phyloP scores from a whole-genome alignment of 2,329 filamentous ascomycete species.

The Triangularia verruculosa region DNA sequence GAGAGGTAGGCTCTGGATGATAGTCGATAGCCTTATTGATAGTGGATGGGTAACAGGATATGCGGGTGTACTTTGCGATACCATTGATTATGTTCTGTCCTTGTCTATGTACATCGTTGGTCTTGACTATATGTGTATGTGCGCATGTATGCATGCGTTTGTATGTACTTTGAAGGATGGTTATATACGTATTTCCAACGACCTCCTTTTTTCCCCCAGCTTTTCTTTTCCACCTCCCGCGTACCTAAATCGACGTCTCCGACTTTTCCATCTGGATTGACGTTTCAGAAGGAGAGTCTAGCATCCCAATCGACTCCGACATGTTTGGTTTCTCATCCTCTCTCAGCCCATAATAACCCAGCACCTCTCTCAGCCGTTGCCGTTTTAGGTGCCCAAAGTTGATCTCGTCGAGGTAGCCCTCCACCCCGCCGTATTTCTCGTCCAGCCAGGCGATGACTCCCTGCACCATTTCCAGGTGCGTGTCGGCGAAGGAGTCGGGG shows the following conservation, averaged over 20 bases:
- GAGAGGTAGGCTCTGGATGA: neutral
- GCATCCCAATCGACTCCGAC: no score
- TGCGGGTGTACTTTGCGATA: no score
- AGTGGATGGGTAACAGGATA: no score
- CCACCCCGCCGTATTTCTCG: conserved; percentile 62
- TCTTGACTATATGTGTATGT: no score
- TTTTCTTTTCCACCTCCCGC: neutral
- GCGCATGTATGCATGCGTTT: neutral
- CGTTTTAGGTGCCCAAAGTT: conserved; percentile 52
- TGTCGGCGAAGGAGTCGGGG: conserved; percentile 68
- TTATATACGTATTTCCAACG: neutral
- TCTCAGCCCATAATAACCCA: no score
- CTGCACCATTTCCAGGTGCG: conserved; percentile 61
- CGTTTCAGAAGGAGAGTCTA: no score
- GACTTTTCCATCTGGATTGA: neutral
- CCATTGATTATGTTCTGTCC: no score
- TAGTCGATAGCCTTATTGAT: no score
- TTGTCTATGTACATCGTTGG: neutral
- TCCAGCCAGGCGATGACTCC: conserved; percentile 57
- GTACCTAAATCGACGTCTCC: neutral
- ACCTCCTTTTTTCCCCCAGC: neutral
- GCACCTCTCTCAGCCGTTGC: conserved; percentile 36
- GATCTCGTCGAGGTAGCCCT: conserved; percentile 61
- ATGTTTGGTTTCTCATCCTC: no score
- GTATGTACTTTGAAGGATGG: neutral